Conservation (phyloP, 352 stramenopile species). For the Phytophthora rubi region DNA sequence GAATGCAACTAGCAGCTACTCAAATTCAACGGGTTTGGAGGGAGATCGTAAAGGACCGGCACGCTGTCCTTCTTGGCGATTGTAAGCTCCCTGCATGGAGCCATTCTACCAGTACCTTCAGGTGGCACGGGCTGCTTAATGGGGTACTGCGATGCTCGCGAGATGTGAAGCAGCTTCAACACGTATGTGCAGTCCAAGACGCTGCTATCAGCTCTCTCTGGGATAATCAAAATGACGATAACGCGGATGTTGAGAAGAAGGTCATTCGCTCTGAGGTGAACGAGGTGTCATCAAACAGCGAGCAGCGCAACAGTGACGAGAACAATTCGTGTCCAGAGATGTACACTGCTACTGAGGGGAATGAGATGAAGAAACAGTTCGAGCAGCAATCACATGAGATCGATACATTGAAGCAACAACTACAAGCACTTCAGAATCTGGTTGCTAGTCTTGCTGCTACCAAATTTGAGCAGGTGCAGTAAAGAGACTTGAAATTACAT, state of each 20-base stretch:
- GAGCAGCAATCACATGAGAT: slow-evolving; percentile 40
- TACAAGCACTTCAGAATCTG: slow-evolving; percentile 32
- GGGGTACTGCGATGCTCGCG: slow-evolving; percentile 23
- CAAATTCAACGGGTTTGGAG: slow-evolving; percentile 41
- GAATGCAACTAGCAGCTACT: slow-evolving; percentile 10
- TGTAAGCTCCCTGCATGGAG: slow-evolving; percentile 2
- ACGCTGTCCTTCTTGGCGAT: slow-evolving; percentile 10
- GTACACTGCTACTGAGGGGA: slow-evolving; percentile 5
- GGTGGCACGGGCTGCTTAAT: slow-evolving; percentile 13
- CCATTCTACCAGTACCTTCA: neutral
- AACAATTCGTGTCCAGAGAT: neutral
- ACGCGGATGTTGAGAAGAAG: slow-evolving; percentile 9
- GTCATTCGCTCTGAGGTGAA: neutral
- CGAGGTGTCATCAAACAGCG: slow-evolving; percentile 3
- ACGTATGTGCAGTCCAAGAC: slow-evolving; percentile 54
- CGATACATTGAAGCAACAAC: slow-evolving; percentile 28
- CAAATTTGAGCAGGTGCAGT: slow-evolving; percentile 3
- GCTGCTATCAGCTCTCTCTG: slow-evolving; percentile 35
- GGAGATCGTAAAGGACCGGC: slow-evolving; percentile 3
- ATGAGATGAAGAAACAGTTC: slow-evolving; percentile 27
- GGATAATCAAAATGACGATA: slow-evolving; percentile 7
- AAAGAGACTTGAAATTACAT: neutral
- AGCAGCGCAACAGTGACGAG: neutral
- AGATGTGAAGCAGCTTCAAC: slow-evolving; percentile 56
- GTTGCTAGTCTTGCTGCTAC: slow-evolving; percentile 18